Conservation (phyloP, 495 filamentous ascomycete species). For the Tuber borchii region DNA sequence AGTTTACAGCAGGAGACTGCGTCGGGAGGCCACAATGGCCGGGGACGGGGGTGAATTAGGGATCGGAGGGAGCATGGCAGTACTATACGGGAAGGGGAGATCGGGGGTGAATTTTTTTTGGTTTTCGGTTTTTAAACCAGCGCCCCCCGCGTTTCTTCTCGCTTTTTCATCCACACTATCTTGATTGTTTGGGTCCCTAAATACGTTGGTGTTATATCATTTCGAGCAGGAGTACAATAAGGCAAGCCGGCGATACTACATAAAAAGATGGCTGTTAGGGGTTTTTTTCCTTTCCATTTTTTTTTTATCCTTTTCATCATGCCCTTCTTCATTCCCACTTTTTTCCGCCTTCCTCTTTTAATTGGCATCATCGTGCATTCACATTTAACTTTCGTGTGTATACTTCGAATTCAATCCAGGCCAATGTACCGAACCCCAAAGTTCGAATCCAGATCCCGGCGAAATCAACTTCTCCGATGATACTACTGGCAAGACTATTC, state of each 20-base stretch:
- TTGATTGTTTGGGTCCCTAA: neutral
- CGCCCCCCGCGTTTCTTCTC: neutral
- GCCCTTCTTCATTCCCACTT: neutral
- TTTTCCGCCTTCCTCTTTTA: neutral
- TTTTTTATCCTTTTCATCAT: slow-evolving; percentile 5
- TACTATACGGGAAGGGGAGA: neutral
- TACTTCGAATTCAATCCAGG: neutral
- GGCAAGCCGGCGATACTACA: slow-evolving; percentile 4
- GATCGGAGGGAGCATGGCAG: neutral
- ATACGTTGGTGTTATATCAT: neutral
- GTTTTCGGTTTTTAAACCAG: neutral
- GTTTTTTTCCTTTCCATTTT: neutral
- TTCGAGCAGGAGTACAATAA: neutral
- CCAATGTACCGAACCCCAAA: neutral
- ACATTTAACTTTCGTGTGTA: neutral
- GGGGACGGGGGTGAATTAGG: neutral
- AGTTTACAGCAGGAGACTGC: slow-evolving; percentile 26
- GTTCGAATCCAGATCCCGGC: neutral
- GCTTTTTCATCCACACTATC: neutral
- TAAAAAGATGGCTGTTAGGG: neutral
- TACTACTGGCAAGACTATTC: neutral
- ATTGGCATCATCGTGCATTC: neutral
- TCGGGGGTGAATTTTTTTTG: neutral
- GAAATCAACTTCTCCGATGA: neutral
- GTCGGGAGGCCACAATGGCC: slow-evolving; percentile 25